Evolutionary conservation across 306 rosid species (phyloP).

Genomic region (Myrica gale): DNA sequence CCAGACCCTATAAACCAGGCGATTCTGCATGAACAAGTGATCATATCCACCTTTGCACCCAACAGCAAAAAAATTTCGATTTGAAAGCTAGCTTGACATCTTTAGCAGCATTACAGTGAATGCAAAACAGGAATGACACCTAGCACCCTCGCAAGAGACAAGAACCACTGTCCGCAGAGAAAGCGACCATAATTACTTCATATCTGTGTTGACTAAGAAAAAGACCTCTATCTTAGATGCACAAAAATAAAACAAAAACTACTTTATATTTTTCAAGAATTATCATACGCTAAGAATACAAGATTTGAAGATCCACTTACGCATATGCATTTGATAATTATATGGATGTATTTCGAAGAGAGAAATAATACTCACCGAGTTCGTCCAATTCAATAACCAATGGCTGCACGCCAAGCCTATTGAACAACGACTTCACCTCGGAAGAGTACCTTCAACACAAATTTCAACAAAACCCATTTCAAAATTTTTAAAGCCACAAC

Average conservation of each 20-base stretch:
- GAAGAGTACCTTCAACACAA: constrained; percentile 61
- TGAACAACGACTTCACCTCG: constrained; percentile 81
- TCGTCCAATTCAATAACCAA: constrained; percentile 87
- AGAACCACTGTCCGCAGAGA: no score
- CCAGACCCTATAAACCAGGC: neutral
- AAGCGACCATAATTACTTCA: neutral
- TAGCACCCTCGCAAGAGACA: neutral
- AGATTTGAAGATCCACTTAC: neutral
- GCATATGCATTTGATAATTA: neutral
- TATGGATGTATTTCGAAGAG: neutral
- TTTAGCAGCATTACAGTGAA: neutral
- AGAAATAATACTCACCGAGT: constrained; percentile 50
- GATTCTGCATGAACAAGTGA: neutral
- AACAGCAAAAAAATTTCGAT: neutral
- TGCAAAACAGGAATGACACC: neutral
- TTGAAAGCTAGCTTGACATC: neutral
- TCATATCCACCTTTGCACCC: neutral
- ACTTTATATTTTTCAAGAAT: neutral
- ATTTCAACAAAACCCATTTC: neutral
- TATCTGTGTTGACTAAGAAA: neutral
- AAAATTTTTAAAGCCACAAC: constrained; percentile 11
- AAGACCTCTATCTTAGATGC: constrained; percentile 6
- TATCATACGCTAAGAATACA: neutral
- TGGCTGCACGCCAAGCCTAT: constrained; percentile 65
- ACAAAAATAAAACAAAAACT: neutral